These are phyloP conservation scores for Persicaria maculosa DNA, from an alignment of 148 eudicot genomes.

Conservation along the genomic window DNA sequence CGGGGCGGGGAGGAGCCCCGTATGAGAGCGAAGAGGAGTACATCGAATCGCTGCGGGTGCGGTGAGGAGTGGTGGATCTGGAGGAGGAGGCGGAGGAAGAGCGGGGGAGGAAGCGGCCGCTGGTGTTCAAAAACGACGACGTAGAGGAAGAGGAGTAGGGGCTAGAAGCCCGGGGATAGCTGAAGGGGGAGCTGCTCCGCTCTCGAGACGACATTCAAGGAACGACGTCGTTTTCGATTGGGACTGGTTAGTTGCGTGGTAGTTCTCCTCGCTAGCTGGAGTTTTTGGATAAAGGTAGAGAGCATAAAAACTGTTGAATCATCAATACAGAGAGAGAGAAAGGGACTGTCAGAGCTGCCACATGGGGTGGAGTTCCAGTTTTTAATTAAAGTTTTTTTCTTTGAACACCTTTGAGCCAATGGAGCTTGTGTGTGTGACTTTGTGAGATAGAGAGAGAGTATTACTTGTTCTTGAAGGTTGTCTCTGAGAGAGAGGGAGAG, in stretches of 20 bases:
- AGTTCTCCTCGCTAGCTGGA: conserved; percentile 8
- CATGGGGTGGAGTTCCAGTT: conserved; percentile 1
- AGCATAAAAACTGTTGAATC: neutral
- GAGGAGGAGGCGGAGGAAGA: conserved; percentile 43
- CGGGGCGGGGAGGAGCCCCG: conserved; percentile 27
- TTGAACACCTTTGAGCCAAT: neutral
- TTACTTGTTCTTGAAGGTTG: conserved; percentile 3
- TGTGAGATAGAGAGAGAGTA: neutral
- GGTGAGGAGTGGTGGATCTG: conserved; percentile 50
- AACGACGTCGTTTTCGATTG: conserved; percentile 13
- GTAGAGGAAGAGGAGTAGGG: conserved; percentile 77
- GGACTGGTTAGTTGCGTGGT: conserved; percentile 8
- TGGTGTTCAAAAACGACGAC: conserved; percentile 53
- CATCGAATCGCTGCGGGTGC: conserved; percentile 30
- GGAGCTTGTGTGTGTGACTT: neutral
- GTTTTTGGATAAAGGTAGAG: conserved; percentile 1
- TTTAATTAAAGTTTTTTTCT: neutral
- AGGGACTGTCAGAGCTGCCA: conserved; percentile 6
- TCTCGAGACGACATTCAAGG: conserved; percentile 51
- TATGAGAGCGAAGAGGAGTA: conserved; percentile 21
- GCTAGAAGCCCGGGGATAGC: conserved; percentile 45
- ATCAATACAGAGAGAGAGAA: neutral
- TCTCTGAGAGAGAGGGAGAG: neutral
- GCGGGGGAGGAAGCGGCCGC: conserved; percentile 50
- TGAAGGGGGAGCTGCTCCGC: conserved; percentile 80